Evolutionary conservation across 208 protist species (phyloP).

Genomic region (Borovskyia barvae): DNA sequence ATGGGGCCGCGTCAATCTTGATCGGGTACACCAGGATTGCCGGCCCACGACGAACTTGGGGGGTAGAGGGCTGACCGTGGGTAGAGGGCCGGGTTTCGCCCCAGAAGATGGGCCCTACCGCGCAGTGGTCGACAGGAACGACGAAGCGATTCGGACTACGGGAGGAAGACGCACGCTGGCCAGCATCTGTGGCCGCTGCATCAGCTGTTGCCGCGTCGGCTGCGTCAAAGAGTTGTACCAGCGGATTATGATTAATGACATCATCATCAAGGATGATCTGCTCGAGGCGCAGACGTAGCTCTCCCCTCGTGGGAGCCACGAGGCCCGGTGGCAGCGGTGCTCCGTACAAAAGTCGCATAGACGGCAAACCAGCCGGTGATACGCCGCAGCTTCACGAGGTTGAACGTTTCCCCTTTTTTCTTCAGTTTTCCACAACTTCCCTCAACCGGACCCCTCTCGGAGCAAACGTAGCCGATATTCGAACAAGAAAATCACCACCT

Average conservation of each 20-base stretch:
- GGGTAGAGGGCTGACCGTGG: constrained; percentile 64
- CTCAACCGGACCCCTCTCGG: too few relatives aligned
- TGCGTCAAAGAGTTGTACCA: constrained; percentile 34
- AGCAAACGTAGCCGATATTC: too few relatives aligned
- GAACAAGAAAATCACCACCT: too few relatives aligned
- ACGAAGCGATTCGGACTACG: constrained; percentile 49
- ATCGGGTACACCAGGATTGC: constrained; percentile 70
- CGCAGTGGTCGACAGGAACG: constrained; percentile 81
- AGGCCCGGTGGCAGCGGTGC: constrained; percentile 63
- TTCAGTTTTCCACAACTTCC: too few relatives aligned
- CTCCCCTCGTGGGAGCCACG: constrained; percentile 65
- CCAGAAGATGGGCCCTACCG: constrained; percentile 75
- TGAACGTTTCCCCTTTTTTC: too few relatives aligned
- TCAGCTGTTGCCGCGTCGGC: background rate
- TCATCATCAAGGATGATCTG: constrained; percentile 74
- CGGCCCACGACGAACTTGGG: constrained; percentile 44
- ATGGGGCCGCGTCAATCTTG: constrained; percentile 53
- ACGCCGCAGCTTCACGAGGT: too few relatives aligned
- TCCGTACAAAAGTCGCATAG: constrained; percentile 71
- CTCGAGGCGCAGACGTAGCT: constrained; percentile 81
- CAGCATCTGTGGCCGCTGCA: background rate
- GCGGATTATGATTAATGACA: constrained; percentile 55
- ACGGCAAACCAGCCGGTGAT: too few relatives aligned
- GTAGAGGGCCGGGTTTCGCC: constrained; percentile 62
- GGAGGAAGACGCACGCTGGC: background rate